A percentile compares a stretch with the other conserved stretches of the same genome.
Evolutionary conservation across 2,329 filamentous ascomycete genomes (phyloP).

Genomic region (Beauveria bassiana): DNA sequence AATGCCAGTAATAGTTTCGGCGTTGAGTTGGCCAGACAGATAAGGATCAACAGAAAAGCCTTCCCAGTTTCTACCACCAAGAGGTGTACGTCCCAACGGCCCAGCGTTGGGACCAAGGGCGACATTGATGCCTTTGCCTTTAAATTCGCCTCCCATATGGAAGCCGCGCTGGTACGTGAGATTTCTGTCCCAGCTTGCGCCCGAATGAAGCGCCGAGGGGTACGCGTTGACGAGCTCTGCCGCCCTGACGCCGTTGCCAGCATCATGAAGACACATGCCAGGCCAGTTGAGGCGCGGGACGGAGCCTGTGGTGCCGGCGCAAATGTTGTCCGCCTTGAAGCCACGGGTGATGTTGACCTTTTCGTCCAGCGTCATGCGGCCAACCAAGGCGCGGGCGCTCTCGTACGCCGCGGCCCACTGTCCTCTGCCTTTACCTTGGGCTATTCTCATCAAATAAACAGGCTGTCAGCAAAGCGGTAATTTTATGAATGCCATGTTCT

Average conservation of each 20-base stretch:
- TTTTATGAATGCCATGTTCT: not conserved
- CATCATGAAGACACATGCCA: slow-evolving; percentile 42
- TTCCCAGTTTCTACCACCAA: slow-evolving; percentile 69
- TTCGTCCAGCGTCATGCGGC: slow-evolving; percentile 58
- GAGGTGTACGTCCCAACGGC: slow-evolving; percentile 60
- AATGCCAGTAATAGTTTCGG: slow-evolving; percentile 66
- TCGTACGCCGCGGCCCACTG: slow-evolving; percentile 51
- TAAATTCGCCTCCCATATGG: slow-evolving; percentile 51
- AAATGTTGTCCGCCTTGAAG: slow-evolving; percentile 45
- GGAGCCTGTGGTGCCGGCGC: slow-evolving; percentile 38
- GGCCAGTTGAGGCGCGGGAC: slow-evolving; percentile 38
- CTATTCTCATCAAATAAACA: slow-evolving; percentile 14
- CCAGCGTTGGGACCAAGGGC: slow-evolving; percentile 65
- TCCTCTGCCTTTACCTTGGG: slow-evolving; percentile 25
- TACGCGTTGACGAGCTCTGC: slow-evolving; percentile 42
- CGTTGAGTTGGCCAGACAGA: slow-evolving; percentile 61
- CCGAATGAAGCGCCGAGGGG: slow-evolving; percentile 39
- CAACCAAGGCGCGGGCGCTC: slow-evolving; percentile 49
- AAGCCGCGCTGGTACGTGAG: slow-evolving; percentile 43
- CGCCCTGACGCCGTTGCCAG: slow-evolving; percentile 40
- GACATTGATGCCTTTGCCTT: slow-evolving; percentile 55
- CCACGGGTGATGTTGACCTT: slow-evolving; percentile 47
- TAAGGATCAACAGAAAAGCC: slow-evolving; percentile 65
- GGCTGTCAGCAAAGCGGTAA: no score
- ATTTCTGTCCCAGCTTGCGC: slow-evolving; percentile 46